Percentiles rank a stretch among this genome's conserved stretches.
Evolutionary conservation across 1,284 basidiomycete genomes (phyloP).

Genomic region (Puccinia brachypodii): DNA sequence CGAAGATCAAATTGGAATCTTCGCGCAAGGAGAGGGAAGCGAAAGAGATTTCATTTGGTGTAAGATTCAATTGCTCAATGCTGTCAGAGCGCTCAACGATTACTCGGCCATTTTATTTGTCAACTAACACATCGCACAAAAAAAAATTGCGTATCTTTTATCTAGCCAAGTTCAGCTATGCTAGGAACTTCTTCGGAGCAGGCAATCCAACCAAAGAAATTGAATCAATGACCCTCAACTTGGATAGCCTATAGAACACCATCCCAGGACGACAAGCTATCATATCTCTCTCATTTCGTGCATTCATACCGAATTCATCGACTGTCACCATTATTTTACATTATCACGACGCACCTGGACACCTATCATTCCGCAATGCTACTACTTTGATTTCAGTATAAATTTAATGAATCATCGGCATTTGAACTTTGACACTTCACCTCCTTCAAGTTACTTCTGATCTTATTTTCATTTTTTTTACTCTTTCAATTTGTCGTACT

Average conservation of each 20-base stretch:
- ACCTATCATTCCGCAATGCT: too few relatives aligned
- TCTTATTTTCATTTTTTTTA: too few relatives aligned
- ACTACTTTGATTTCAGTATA: not conserved
- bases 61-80: not conserved
- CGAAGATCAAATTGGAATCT: not conserved
- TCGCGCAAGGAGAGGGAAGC: not conserved
- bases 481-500: too few relatives aligned
- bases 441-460: too few relatives aligned
- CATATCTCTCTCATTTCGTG: not conserved
- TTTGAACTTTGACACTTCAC: not conserved
- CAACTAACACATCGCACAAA: too few relatives aligned
- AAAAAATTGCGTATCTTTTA: too few relatives aligned
- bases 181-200: conserved; percentile 4
- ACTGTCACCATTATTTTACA: too few relatives aligned
- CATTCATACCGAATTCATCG: too few relatives aligned
- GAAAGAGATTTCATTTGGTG: conserved; percentile 24
- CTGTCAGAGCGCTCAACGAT: not conserved
- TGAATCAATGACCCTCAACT: conserved; percentile 5
- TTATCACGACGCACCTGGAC: too few relatives aligned
- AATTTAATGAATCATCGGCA: not conserved
- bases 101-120: not conserved
- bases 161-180: conserved; percentile 18
- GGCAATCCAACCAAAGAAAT: conserved; percentile 26
- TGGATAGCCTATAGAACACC: not conserved
- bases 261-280: not conserved